These are phyloP conservation scores for Thermothielavioides terrestris DNA, from an alignment of 495 filamentous ascomycete species.

Conservation along the genomic window DNA sequence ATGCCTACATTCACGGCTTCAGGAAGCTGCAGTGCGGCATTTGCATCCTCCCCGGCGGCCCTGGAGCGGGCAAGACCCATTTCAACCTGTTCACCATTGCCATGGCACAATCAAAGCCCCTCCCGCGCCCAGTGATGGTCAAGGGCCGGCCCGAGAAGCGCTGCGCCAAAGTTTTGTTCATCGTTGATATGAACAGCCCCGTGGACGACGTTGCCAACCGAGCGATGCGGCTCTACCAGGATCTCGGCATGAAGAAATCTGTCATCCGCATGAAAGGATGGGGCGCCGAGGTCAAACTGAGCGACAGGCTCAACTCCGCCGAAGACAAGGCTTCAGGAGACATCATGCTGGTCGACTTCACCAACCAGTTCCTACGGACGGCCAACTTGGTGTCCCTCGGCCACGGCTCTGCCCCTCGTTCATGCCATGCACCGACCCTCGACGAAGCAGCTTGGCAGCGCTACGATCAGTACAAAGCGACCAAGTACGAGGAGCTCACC, in stretches of 20 bases:
- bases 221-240: slow-evolving; percentile 8
- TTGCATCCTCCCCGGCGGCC: slow-evolving; percentile 17
- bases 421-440: slow-evolving; percentile 9
- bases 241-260: slow-evolving; percentile 12
- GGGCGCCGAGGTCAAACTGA: not conserved
- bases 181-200: slow-evolving; percentile 24
- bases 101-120: slow-evolving; percentile 6
- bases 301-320: not conserved
- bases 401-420: not conserved
- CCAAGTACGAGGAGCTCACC: not conserved
- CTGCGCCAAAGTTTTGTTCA: slow-evolving; percentile 15
- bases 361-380: slow-evolving; percentile 11
- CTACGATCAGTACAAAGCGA: slow-evolving; percentile 1
- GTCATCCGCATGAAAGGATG: slow-evolving; percentile 18
- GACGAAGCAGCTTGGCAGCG: slow-evolving; percentile 19
- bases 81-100: slow-evolving; percentile 15
- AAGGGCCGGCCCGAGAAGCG: not conserved
- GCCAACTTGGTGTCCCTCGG: not conserved
- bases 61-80: slow-evolving; percentile 22
- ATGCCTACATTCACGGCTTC: slow-evolving; percentile 6
- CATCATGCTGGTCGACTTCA: slow-evolving; percentile 12
- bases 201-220: slow-evolving; percentile 13
- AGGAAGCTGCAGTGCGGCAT: slow-evolving; percentile 10
- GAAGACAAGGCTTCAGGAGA: slow-evolving; percentile 1
- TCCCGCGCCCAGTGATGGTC: not conserved